Conservation (phyloP, 2,329 filamentous ascomycete genomes). For the Zarea fungicola region DNA sequence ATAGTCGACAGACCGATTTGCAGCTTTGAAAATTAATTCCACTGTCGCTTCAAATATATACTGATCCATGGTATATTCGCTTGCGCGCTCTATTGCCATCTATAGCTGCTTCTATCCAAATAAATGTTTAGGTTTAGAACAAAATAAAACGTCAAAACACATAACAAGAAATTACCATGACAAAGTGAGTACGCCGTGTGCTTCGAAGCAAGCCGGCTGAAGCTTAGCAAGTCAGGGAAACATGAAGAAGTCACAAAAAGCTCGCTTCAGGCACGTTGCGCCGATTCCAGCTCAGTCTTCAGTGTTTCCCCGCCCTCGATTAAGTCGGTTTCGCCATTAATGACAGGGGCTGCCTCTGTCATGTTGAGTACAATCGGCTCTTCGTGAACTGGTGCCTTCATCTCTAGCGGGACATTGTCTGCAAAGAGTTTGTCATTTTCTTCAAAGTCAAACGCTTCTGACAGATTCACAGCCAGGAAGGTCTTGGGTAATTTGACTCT, state of each 20-base stretch:
- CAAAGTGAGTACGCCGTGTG: no score
- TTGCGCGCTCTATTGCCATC: background rate
- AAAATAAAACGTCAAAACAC: background rate
- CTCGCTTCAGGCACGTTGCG: background rate
- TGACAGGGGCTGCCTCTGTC: background rate
- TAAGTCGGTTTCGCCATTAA: background rate
- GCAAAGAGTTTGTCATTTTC: conserved; percentile 47
- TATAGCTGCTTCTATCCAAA: background rate
- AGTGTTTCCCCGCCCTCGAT: background rate
- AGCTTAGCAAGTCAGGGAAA: no score
- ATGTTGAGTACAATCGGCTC: conserved; percentile 15
- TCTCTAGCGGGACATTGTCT: conserved; percentile 44
- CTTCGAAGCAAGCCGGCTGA: no score
- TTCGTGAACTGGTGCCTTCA: conserved; percentile 34
- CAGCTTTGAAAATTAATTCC: no score
- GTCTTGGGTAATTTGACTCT: conserved; percentile 63
- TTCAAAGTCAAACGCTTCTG: conserved; percentile 57
- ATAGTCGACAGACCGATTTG: no score
- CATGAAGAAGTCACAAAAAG: no score
- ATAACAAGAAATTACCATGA: background rate
- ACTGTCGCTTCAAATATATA: no score
- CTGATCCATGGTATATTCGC: background rate
- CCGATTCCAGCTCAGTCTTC: background rate
- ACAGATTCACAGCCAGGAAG: conserved; percentile 60
- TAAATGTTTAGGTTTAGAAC: background rate